These are phyloP conservation scores for Phaeosphaeriaceae sp. DNA, from an alignment of 2,329 filamentous ascomycete species.

Conservation along the genomic window DNA sequence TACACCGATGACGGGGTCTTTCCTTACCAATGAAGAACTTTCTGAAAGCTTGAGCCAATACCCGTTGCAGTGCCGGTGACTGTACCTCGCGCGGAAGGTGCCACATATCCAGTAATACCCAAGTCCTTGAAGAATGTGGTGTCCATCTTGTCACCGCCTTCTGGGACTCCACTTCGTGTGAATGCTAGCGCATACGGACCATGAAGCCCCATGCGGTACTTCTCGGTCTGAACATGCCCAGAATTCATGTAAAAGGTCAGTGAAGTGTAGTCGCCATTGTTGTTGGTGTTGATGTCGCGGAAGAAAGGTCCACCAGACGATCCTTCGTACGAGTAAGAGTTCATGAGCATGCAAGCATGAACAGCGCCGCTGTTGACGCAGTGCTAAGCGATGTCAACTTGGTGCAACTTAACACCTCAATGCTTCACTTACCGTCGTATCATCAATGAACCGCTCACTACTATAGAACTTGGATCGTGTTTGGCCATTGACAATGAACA, in stretches of 20 bases:
- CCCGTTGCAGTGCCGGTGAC: slow-evolving; percentile 69
- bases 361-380: slow-evolving; percentile 63
- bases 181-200: slow-evolving; percentile 71
- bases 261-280: slow-evolving; percentile 63
- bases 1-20: not conserved
- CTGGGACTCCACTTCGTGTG: slow-evolving; percentile 63
- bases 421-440: slow-evolving; percentile 38
- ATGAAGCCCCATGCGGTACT: slow-evolving; percentile 67
- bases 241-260: slow-evolving; percentile 75
- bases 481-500: slow-evolving; percentile 65
- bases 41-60: slow-evolving; percentile 58
- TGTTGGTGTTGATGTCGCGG: slow-evolving; percentile 70
- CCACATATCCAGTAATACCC: slow-evolving; percentile 64
- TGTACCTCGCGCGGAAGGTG: slow-evolving; percentile 62
- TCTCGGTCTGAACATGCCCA: slow-evolving; percentile 64
- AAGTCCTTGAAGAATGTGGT: slow-evolving; percentile 67
- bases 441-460: slow-evolving; percentile 73
- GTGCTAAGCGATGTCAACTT: slow-evolving; percentile 50
- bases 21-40: slow-evolving; percentile 68
- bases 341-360: slow-evolving; percentile 68
- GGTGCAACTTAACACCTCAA: not conserved
- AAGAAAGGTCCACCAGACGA: slow-evolving; percentile 71
- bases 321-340: slow-evolving; percentile 63
- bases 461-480: slow-evolving; percentile 76
- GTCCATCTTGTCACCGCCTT: slow-evolving; percentile 52